Evolutionary conservation across 768 basidiomycete genomes (phyloP).

Genomic region (Trametes cubensis): DNA sequence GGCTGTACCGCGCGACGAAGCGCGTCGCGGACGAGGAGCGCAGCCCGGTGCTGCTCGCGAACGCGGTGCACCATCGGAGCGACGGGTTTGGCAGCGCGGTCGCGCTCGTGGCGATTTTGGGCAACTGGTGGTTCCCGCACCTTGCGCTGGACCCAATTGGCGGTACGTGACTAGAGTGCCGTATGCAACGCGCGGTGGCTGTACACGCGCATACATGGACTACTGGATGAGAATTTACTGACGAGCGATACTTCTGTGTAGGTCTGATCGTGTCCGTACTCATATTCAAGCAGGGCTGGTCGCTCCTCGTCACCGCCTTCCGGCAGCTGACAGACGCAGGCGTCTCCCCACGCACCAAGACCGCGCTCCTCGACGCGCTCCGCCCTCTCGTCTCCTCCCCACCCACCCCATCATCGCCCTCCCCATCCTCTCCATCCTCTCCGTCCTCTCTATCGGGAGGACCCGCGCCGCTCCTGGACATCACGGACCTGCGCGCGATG

Average conservation of each 20-base stretch:
- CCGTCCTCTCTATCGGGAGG: neutral
- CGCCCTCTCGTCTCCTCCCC: constrained; percentile 52
- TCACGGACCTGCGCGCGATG: constrained; percentile 67
- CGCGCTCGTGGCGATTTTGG: constrained; percentile 89
- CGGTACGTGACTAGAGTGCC: constrained; percentile 49
- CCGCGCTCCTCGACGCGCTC: constrained; percentile 57
- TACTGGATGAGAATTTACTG: neutral
- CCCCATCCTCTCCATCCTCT: constrained; percentile 2
- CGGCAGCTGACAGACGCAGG: constrained; percentile 85
- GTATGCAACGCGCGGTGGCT: neutral
- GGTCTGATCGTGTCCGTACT: constrained; percentile 88
- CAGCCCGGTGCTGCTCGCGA: constrained; percentile 91
- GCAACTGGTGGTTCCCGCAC: constrained; percentile 83
- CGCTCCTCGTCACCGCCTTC: constrained; percentile 68
- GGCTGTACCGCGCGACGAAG: constrained; percentile 87
- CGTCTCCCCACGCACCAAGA: constrained; percentile 57
- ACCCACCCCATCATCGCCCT: constrained; percentile 27
- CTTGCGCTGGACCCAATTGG: constrained; percentile 93
- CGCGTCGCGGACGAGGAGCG: constrained; percentile 89
- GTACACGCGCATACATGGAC: too few species aligned
- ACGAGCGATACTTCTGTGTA: constrained; percentile 32
- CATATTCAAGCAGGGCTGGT: constrained; percentile 78
- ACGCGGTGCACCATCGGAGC: constrained; percentile 96
- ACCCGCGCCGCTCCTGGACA: constrained; percentile 41
- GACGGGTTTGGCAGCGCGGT: constrained; percentile 94